phyloP scores from a whole-genome alignment of 2,329 filamentous ascomycete genomes.

The Claviceps arundinis region DNA sequence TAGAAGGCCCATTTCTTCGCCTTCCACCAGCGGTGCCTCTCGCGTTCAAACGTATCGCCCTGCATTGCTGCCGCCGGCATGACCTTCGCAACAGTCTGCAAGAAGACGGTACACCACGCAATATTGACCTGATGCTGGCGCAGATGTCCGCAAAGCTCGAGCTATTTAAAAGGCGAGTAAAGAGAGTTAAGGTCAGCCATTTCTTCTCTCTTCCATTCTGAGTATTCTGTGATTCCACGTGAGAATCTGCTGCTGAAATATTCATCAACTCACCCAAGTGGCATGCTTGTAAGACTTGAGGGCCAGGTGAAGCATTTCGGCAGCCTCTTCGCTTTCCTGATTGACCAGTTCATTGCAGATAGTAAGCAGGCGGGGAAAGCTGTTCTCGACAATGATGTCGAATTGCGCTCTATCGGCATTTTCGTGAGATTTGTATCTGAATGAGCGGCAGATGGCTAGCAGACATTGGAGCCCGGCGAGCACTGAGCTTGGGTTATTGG shows the following conservation, averaged over 20 bases:
- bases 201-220: not conserved
- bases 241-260: too few relatives aligned
- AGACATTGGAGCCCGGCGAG: constrained; percentile 91
- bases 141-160: constrained; percentile 70
- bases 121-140: constrained; percentile 74
- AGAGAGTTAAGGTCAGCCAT: too few relatives aligned
- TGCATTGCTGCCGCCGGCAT: constrained; percentile 74
- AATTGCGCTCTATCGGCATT: constrained; percentile 71
- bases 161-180: constrained; percentile 32
- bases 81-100: constrained; percentile 76
- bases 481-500: constrained; percentile 73
- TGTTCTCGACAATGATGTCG: constrained; percentile 82
- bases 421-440: constrained; percentile 76
- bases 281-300: constrained; percentile 98
- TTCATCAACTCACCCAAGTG: constrained; percentile 57
- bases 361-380: constrained; percentile 74
- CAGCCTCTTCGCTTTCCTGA: constrained; percentile 85
- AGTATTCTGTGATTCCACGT: too few relatives aligned
- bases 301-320: constrained; percentile 89
- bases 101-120: constrained; percentile 90
- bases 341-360: constrained; percentile 83
- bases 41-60: constrained; percentile 69
- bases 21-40: constrained; percentile 98
- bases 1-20: constrained; percentile 99
- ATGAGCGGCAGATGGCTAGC: constrained; percentile 86